Conservation (phyloP, 2,329 filamentous ascomycete genomes). For the Colletotrichum sp. region DNA sequence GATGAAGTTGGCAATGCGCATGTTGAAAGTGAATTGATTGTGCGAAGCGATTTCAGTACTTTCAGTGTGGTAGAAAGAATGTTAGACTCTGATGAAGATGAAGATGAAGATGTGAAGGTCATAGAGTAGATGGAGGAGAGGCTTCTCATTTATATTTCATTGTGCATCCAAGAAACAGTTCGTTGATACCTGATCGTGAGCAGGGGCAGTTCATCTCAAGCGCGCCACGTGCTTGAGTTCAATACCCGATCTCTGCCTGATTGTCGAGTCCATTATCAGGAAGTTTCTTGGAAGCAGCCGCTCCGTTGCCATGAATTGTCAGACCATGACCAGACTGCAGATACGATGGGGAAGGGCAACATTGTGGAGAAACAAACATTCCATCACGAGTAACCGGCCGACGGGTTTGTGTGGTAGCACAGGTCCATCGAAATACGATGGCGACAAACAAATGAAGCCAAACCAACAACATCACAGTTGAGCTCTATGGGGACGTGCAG, state of each 20-base stretch:
- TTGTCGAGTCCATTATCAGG: background rate
- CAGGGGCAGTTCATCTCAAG: background rate
- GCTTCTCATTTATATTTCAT: background rate
- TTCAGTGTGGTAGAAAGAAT: background rate
- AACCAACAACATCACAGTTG: background rate
- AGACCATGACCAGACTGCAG: background rate
- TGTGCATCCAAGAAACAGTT: background rate
- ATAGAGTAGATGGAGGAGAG: background rate
- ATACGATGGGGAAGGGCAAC: background rate
- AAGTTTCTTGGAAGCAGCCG: background rate
- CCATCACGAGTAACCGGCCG: background rate
- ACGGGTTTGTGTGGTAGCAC: background rate
- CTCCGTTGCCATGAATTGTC: background rate
- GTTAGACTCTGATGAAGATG: background rate
- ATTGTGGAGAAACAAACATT: background rate
- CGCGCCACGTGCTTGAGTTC: fast-evolving
- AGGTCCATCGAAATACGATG: background rate
- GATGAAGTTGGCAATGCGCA: background rate
- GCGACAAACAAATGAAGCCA: background rate
- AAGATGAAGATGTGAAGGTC: background rate
- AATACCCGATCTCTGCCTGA: background rate
- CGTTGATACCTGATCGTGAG: fast-evolving
- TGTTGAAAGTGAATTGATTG: background rate
- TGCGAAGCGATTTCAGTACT: background rate
- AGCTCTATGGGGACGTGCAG: background rate